Evolutionary conservation across 306 rosid genomes (phyloP).

Genomic region (Delonix regia): DNA sequence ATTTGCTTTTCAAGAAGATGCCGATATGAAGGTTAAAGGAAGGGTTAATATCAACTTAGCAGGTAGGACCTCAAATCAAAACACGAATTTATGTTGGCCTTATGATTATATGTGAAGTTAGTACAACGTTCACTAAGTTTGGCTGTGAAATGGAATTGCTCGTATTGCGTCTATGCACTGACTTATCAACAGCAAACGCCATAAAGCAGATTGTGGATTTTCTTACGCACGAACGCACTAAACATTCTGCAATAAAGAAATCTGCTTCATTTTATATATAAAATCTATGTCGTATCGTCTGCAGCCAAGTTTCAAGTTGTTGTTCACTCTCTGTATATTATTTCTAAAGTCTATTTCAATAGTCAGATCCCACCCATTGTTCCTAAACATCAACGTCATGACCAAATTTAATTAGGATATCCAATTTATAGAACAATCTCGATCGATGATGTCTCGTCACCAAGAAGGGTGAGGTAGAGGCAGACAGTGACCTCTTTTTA

Average conservation of each 20-base stretch:
- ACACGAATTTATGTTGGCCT: neutral
- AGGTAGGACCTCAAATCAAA: slow-evolving; percentile 36
- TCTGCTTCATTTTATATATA: neutral
- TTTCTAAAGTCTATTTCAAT: slow-evolving; percentile 41
- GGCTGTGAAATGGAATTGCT: slow-evolving; percentile 73
- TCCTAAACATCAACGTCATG: slow-evolving; percentile 42
- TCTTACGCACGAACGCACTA: slow-evolving; percentile 59
- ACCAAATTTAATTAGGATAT: slow-evolving; percentile 39
- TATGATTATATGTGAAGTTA: slow-evolving; percentile 16
- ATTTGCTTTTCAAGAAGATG: slow-evolving; percentile 29
- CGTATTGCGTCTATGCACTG: slow-evolving; percentile 65
- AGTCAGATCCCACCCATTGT: slow-evolving; percentile 75
- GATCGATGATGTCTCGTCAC: slow-evolving; percentile 30
- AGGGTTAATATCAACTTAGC: slow-evolving; percentile 15
- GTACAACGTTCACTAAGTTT: slow-evolving; percentile 31
- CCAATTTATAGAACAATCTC: slow-evolving; percentile 34
- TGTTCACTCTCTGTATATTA: neutral
- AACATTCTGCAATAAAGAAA: slow-evolving; percentile 7
- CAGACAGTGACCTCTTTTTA: slow-evolving; percentile 42
- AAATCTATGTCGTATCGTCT: slow-evolving; percentile 32
- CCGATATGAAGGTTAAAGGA: slow-evolving; percentile 29
- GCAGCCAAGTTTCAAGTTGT: slow-evolving; percentile 39
- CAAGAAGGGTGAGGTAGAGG: slow-evolving; percentile 35
- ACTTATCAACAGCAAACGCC: slow-evolving; percentile 69
- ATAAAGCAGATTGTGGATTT: slow-evolving; percentile 42